Conservation (phyloP, 306 rosid genomes). For the Cucumis melo region DNA sequence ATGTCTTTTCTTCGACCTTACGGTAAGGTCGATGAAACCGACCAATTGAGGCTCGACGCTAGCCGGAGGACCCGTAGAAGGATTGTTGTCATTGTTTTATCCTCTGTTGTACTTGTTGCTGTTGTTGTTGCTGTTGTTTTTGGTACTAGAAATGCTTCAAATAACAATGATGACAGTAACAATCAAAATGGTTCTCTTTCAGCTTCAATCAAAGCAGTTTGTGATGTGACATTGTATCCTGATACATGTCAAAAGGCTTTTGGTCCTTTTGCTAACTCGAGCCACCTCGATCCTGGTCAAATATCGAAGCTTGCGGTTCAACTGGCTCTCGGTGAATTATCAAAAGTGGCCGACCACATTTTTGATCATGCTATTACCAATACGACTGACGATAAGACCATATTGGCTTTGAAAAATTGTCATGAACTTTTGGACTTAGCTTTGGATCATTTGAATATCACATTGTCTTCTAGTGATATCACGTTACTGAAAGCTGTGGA, state of each 20-base stretch:
- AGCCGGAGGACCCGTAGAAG: slow-evolving; percentile 33
- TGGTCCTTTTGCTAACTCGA: slow-evolving; percentile 15
- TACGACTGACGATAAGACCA: slow-evolving; percentile 6
- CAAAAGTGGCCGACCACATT: slow-evolving; percentile 22
- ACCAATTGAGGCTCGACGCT: slow-evolving; percentile 34
- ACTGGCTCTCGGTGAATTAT: slow-evolving; percentile 32
- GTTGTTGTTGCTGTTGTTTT: slow-evolving; percentile 30
- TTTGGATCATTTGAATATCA: slow-evolving; percentile 37
- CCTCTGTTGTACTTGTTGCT: slow-evolving; percentile 31
- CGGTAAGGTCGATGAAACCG: slow-evolving; percentile 38
- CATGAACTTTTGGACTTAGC: slow-evolving; percentile 44
- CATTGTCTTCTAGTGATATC: slow-evolving; percentile 15
- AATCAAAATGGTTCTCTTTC: slow-evolving; percentile 10
- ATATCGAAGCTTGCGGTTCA: slow-evolving; percentile 30
- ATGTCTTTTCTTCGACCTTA: slow-evolving; percentile 35
- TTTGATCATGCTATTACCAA: slow-evolving; percentile 17
- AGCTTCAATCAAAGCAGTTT: slow-evolving; percentile 46
- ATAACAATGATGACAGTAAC: background rate
- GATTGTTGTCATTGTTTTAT: slow-evolving; percentile 33
- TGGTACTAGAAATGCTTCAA: slow-evolving; percentile 18
- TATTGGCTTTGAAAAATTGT: slow-evolving; percentile 36
- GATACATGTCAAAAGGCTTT: slow-evolving; percentile 40
- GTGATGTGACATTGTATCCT: slow-evolving; percentile 49
- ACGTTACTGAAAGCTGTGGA: slow-evolving; percentile 32
- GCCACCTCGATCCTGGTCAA: slow-evolving; percentile 30